phyloP scores from a whole-genome alignment of 2,329 filamentous ascomycete genomes.

The Hymenoscyphus linearis region DNA sequence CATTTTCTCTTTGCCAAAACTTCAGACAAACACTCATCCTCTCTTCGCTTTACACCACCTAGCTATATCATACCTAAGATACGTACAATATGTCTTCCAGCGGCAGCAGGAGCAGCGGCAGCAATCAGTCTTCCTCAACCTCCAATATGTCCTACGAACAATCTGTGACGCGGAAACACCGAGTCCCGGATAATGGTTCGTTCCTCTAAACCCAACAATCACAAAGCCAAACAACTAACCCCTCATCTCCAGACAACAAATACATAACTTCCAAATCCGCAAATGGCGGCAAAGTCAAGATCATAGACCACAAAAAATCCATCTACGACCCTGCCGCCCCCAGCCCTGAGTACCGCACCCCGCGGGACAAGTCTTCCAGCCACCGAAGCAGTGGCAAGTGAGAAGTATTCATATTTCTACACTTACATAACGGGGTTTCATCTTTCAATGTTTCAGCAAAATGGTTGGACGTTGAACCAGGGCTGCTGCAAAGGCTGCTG shows the following conservation, averaged over 20 bases:
- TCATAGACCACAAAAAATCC: conserved; percentile 7
- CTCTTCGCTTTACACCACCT: not conserved
- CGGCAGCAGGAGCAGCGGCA: no score
- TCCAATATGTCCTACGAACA: conserved; percentile 10
- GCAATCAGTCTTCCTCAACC: conserved; percentile 4
- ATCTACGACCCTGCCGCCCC: conserved; percentile 12
- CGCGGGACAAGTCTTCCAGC: not conserved
- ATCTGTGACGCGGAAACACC: conserved; percentile 1
- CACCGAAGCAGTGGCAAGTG: no score
- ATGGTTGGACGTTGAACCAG: no score
- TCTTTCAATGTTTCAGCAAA: no score
- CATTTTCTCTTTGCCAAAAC: not conserved
- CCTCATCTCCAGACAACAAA: conserved; percentile 1
- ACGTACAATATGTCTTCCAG: conserved; percentile 7
- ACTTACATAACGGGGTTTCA: no score
- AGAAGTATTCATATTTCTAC: no score
- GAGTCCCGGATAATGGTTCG: conserved; percentile 23
- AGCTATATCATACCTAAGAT: not conserved
- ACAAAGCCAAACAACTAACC: not conserved
- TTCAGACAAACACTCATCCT: not conserved
- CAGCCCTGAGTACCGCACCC: not conserved
- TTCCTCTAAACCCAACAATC: conserved; percentile 1
- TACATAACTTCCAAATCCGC: conserved; percentile 9
- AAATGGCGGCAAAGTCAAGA: conserved; percentile 5
- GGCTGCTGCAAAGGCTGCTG: no score